Evolutionary conservation across 805 yeast genomes (phyloP).

Genomic region (Kuraishia ogatae): DNA sequence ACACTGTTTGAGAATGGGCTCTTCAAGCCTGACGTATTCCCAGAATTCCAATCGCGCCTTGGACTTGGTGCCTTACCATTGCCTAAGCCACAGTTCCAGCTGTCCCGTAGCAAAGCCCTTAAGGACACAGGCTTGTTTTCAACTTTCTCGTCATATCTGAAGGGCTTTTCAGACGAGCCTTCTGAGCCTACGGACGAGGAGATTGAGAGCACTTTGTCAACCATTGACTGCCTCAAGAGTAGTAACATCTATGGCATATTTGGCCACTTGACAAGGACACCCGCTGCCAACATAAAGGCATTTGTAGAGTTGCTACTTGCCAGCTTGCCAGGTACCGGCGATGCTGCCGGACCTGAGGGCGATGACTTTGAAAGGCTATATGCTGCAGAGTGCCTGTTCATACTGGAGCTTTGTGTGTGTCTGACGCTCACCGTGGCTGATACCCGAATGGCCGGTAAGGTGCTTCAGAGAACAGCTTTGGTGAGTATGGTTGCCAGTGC

Average conservation of each 20-base stretch:
- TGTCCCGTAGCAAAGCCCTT: conserved; percentile 53
- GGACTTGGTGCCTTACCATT: conserved; percentile 45
- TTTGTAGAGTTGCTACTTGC: conserved; percentile 25
- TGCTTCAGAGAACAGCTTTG: conserved; percentile 14
- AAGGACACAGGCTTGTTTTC: conserved; percentile 78
- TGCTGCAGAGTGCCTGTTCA: conserved; percentile 19
- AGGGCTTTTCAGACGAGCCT: conserved; percentile 78
- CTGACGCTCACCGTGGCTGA: conserved; percentile 20
- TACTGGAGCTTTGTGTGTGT: conserved; percentile 23
- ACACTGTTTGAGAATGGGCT: conserved; percentile 67
- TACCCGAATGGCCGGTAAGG: conserved; percentile 12
- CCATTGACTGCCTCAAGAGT: conserved; percentile 74
- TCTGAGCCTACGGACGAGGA: conserved; percentile 93
- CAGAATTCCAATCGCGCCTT: conserved; percentile 52
- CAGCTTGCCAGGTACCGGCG: conserved; percentile 18
- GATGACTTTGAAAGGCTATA: conserved; percentile 19
- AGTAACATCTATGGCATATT: conserved; percentile 53
- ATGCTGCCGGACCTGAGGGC: conserved; percentile 8
- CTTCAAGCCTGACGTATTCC: conserved; percentile 55
- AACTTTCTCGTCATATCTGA: conserved; percentile 84
- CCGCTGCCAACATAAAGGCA: conserved; percentile 22
- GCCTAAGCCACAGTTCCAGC: conserved; percentile 58
- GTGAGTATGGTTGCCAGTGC: conserved; percentile 12
- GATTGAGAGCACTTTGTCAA: conserved; percentile 74
- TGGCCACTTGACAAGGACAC: conserved; percentile 34